A percentile compares a stretch with the other conserved stretches of the same genome.
phyloP scores from a whole-genome alignment of 106 monocot species.

The Dendrobium chrysotoxum region DNA sequence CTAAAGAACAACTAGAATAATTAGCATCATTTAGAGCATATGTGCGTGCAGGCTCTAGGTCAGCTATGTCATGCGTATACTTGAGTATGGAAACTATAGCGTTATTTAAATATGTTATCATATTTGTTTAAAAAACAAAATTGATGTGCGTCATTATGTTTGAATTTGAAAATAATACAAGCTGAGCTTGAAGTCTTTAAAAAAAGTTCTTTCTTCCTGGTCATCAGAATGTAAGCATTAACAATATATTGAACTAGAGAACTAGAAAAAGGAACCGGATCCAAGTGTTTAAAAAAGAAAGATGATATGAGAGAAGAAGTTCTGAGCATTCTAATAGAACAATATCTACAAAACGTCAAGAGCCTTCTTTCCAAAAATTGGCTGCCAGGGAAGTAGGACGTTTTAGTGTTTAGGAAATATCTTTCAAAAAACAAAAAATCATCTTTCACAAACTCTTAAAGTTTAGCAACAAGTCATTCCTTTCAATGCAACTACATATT shows the following conservation, averaged over 20 bases:
- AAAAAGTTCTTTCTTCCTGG: neutral
- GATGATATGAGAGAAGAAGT: neutral
- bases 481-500: neutral
- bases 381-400: neutral
- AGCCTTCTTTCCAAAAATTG: neutral
- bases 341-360: neutral
- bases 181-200: neutral
- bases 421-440: neutral
- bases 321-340: neutral
- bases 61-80: neutral
- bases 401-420: neutral
- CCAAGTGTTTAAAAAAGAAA: neutral
- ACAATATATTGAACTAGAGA: neutral
- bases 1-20: neutral
- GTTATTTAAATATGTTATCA: neutral
- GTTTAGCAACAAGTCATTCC: too few relatives aligned
- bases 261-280: neutral
- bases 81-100: neutral
- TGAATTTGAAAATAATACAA: neutral
- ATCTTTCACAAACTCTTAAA: neutral
- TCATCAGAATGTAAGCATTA: neutral
- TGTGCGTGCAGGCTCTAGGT: neutral
- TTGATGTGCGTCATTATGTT: neutral
- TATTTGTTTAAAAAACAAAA: neutral
- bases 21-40: neutral